Evolutionary conservation across 257 asterid species (phyloP).

Genomic region (Primulina eburnea): DNA sequence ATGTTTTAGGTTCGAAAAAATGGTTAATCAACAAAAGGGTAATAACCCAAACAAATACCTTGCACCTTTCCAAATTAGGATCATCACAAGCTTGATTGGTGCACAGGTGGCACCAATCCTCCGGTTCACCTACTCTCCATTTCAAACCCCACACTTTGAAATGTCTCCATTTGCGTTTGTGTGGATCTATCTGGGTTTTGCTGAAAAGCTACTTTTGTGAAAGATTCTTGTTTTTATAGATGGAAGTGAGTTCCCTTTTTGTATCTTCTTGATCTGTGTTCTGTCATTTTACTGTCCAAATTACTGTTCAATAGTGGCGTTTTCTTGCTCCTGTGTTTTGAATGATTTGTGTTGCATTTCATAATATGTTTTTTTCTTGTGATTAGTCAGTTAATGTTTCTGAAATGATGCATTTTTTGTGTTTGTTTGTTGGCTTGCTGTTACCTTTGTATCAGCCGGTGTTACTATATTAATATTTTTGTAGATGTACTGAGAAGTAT

Average conservation of each 20-base stretch:
- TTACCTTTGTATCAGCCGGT: neutral
- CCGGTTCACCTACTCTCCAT: conserved; percentile 6
- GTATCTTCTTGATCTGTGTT: conserved; percentile 19
- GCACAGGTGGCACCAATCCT: conserved; percentile 26
- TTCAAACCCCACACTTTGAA: neutral
- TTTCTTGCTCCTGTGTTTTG: neutral
- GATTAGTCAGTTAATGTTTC: neutral
- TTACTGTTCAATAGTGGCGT: neutral
- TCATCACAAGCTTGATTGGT: neutral
- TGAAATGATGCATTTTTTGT: neutral
- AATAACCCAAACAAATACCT: no score
- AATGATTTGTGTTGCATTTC: conserved; percentile 11
- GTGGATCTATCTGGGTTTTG: conserved; percentile 20
- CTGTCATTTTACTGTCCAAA: neutral
- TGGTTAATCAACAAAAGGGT: no score
- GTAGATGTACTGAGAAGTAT: neutral
- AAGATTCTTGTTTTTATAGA: conserved; percentile 20
- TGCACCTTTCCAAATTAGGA: neutral
- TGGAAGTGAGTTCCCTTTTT: conserved; percentile 38
- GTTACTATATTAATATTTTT: neutral
- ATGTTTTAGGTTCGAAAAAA: no score
- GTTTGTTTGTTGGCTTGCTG: neutral
- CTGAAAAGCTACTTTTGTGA: conserved; percentile 20
- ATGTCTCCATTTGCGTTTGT: conserved; percentile 17
- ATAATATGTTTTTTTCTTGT: no score